Base-by-base conservation (phyloP, 176 grass and related monocot species). In the Oryza punctata region DNA sequence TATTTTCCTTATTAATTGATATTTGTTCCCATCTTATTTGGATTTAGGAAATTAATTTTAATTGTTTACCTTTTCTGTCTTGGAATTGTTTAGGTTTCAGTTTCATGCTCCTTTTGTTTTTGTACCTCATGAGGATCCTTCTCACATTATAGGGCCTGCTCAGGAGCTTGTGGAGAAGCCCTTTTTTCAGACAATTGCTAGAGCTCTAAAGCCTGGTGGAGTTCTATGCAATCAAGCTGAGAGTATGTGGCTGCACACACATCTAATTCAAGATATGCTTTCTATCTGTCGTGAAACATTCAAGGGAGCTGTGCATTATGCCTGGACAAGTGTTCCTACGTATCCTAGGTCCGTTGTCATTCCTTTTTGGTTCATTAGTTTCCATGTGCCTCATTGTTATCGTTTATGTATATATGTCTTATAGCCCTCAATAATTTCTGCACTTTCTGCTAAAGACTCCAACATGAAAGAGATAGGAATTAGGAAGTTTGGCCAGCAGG, bases 251-350 rank as follows among this genome's bases (percentile, higher is more conserved):
- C 84, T 94, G 50, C 94, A 94, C 81, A 97, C 94, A 24, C 94
- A 97, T 87, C 65, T 97, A 64, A 97, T 97, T 78, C 90, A 97
- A 89, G 94, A 94, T 69, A 97, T 94, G 94, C 92, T 97, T 11
- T 67, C 88, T 35, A 91, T 94, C 67, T 97, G 94, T 24, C 88
- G 28, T 61, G 65, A 87, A 69, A 94, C 76, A 26, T 94, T 97
- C 81, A 92, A 92, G 77, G 83, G 91, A 73, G 84, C 85, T 21
- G 92, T 97, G 63, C 89, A 84, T 81, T 97, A 97, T 89, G 90
- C 92, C 29, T 97, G 92, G 90, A 79, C 94, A 32, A 94, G 94
- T 54, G 92, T 94, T 69, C 94, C 94, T 57, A 97, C 94, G 60
- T 97, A 97, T 78, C 94, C 94, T 21, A 97, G 94, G 94, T 94